A percentile compares a stretch with the other conserved stretches of the same genome.
These are phyloP conservation scores for Leccinum uliginosum DNA, from an alignment of 768 basidiomycete genomes.

Conservation along the genomic window DNA sequence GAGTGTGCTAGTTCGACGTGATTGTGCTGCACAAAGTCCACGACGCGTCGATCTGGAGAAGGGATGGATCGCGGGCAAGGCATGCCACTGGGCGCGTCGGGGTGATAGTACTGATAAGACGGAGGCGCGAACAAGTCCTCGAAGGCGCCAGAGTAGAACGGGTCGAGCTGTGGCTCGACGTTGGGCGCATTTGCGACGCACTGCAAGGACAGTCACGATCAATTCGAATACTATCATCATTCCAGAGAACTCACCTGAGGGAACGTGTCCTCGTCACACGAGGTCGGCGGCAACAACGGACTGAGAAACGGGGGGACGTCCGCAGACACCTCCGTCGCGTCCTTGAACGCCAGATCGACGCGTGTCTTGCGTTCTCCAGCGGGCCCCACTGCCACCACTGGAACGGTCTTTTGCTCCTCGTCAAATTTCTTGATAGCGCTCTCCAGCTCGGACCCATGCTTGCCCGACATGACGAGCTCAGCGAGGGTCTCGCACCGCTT, in stretches of 20 bases:
- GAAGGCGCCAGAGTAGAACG: background rate
- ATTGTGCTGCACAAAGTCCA: constrained; percentile 8
- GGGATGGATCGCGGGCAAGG: background rate
- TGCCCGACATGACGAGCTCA: constrained; percentile 46
- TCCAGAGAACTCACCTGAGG: constrained; percentile 13
- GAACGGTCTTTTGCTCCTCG: background rate
- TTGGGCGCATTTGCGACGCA: background rate
- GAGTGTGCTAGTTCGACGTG: constrained; percentile 6
- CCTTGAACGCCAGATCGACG: background rate
- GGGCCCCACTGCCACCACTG: too few species aligned
- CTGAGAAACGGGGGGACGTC: constrained; percentile 25
- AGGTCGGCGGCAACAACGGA: constrained; percentile 28
- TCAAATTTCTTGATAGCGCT: constrained; percentile 38
- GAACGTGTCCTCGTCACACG: background rate
- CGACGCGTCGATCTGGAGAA: constrained; percentile 2
- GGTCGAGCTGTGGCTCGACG: background rate
- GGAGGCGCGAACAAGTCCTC: background rate
- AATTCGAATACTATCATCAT: background rate
- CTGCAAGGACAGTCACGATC: constrained; percentile 1
- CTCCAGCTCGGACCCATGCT: constrained; percentile 45
- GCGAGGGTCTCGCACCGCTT: constrained; percentile 49
- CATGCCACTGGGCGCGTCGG: background rate
- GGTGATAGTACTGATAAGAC: constrained; percentile 6
- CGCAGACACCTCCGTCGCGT: background rate
- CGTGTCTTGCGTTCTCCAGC: background rate